phyloP scores from a whole-genome alignment of 2,329 filamentous ascomycete species.

The Rugonectria rugulosa region DNA sequence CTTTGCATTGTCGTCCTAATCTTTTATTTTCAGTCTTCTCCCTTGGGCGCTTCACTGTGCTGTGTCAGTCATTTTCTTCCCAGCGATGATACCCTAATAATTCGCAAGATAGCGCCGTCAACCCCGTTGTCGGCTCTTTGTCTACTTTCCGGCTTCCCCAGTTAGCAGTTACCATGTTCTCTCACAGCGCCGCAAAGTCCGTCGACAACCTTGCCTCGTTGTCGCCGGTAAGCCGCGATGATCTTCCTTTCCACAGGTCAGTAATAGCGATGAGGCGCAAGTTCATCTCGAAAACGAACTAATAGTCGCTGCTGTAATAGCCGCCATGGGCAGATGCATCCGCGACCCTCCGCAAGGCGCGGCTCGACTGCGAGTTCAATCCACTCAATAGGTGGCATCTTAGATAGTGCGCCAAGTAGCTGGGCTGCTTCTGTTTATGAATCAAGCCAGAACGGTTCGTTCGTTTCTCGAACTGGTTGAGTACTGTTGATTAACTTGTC shows the following conservation, averaged over 20 bases:
- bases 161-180: slow-evolving; percentile 61
- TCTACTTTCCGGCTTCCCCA: slow-evolving; percentile 14
- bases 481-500: slow-evolving; percentile 22
- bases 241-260: slow-evolving; percentile 68
- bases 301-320: slow-evolving; percentile 36
- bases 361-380: slow-evolving; percentile 89
- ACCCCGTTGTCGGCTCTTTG: slow-evolving; percentile 45
- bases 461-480: background rate
- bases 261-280: slow-evolving; percentile 15
- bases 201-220: slow-evolving; percentile 69
- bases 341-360: slow-evolving; percentile 66
- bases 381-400: slow-evolving; percentile 82
- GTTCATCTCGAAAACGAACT: slow-evolving; percentile 15
- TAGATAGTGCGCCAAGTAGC: slow-evolving; percentile 72
- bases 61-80: slow-evolving; percentile 29
- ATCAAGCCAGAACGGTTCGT: slow-evolving; percentile 81
- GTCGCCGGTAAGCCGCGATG: slow-evolving; percentile 57
- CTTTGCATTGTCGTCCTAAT: slow-evolving; percentile 29
- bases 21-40: slow-evolving; percentile 22
- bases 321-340: slow-evolving; percentile 54
- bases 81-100: slow-evolving; percentile 62
- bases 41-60: slow-evolving; percentile 13
- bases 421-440: slow-evolving; percentile 69
- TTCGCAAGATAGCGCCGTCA: slow-evolving; percentile 40
- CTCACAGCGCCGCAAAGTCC: slow-evolving; percentile 67